A percentile compares a stretch with the other conserved stretches of the same genome.
These are phyloP conservation scores for Crithidia fasciculata DNA, from an alignment of 208 protist species.

Conservation along the genomic window DNA sequence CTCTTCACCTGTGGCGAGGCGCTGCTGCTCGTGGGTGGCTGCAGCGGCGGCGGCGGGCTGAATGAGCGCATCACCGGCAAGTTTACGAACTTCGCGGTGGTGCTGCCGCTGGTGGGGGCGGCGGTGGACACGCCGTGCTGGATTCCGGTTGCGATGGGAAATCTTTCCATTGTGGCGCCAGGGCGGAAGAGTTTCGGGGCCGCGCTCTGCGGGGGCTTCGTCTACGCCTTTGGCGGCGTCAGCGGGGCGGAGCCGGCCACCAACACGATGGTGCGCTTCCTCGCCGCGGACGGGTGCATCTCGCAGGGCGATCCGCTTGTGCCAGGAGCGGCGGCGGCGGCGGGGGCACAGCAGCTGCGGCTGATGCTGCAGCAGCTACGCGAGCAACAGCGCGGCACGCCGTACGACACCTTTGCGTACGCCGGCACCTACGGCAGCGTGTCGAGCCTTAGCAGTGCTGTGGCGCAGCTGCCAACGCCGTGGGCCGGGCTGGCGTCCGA, in stretches of 20 bases:
- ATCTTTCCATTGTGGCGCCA: conserved; percentile 68
- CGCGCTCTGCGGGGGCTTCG: conserved; percentile 78
- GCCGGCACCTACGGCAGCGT: conserved; percentile 47
- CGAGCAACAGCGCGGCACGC: conserved; percentile 29
- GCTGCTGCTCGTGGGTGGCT: conserved; percentile 77
- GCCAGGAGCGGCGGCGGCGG: conserved; percentile 29
- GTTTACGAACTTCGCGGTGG: conserved; percentile 76
- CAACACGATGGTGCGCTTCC: conserved; percentile 79
- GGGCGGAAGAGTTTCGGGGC: conserved; percentile 71
- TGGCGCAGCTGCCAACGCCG: conserved; percentile 22
- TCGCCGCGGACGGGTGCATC: conserved; percentile 82
- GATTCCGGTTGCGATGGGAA: conserved; percentile 85
- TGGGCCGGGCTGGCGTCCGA: conserved; percentile 1
- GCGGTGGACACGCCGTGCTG: conserved; percentile 52
- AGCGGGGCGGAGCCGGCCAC: conserved; percentile 67
- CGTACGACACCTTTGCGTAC: conserved; percentile 48
- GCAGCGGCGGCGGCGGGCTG: conserved; percentile 42
- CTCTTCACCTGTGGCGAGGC: conserved; percentile 76
- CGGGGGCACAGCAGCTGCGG: conserved; percentile 31
- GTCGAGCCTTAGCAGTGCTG: conserved; percentile 2
- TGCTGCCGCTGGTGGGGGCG: conserved; percentile 47
- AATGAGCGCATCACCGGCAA: conserved; percentile 50
- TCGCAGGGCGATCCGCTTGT: conserved; percentile 38
- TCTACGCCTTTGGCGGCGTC: conserved; percentile 85
- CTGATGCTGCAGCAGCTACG: conserved; percentile 43